phyloP scores from a whole-genome alignment of 768 basidiomycete species.

The Naganishia vishniacii region DNA sequence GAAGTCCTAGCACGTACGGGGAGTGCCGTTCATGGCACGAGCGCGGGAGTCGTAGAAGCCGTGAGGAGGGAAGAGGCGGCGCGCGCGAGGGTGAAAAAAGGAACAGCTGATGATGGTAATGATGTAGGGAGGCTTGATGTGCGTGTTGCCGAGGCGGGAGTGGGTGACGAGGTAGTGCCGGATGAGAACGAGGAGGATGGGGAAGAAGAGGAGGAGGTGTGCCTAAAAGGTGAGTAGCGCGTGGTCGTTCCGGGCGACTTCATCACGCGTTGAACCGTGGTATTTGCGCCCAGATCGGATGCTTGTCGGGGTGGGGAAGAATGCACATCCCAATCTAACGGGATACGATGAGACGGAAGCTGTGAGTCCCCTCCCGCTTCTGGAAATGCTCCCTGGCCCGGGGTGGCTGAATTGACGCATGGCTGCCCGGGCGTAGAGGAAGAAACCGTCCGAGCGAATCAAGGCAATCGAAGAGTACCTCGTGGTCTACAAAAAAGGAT shows the following conservation, averaged over 20 bases:
- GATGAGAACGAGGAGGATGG: constrained; percentile 31
- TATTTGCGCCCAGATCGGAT: constrained; percentile 73
- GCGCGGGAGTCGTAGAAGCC: constrained; percentile 58
- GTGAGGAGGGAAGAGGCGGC: constrained; percentile 12
- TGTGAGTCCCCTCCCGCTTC: constrained; percentile 23
- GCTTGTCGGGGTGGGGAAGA: constrained; percentile 71
- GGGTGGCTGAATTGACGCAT: constrained; percentile 52
- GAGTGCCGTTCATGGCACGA: constrained; percentile 58
- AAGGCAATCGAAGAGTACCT: constrained; percentile 71
- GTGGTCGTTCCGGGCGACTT: too few species aligned
- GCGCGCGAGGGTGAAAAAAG: not conserved
- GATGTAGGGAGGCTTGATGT: too few species aligned
- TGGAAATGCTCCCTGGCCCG: constrained; percentile 37
- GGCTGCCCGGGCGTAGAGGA: constrained; percentile 62
- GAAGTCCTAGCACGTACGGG: constrained; percentile 65
- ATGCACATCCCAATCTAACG: constrained; percentile 50
- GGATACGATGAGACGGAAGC: constrained; percentile 35
- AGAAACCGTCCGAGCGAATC: constrained; percentile 55
- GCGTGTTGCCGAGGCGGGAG: too few species aligned
- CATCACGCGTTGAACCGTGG: too few species aligned
- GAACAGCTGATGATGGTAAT: too few species aligned
- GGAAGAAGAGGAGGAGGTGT: constrained; percentile 25
- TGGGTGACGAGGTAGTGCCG: too few species aligned
- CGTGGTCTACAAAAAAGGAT: constrained; percentile 73
- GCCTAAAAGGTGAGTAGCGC: not conserved